Conservation (phyloP, 345 rosid genomes). For the Microcos paniculata region DNA sequence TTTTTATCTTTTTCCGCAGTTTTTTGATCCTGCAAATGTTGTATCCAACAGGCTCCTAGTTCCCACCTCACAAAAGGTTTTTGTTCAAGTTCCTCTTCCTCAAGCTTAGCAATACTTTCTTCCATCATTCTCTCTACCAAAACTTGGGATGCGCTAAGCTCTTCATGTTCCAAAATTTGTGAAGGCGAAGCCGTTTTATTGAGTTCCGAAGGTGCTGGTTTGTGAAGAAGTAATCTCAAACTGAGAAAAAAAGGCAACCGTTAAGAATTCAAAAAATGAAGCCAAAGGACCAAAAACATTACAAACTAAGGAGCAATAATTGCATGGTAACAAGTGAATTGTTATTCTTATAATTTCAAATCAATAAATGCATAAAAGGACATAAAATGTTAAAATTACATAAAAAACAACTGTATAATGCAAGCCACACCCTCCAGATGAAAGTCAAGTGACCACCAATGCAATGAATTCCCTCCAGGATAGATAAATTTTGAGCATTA, state of each 20-base stretch:
- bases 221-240: conserved; percentile 83
- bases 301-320: conserved; percentile 1
- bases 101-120: conserved; percentile 82
- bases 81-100: conserved; percentile 50
- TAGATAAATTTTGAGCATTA: neutral
- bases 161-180: conserved; percentile 52
- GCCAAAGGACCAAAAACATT: neutral
- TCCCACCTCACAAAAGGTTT: conserved; percentile 90
- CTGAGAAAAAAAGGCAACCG: conserved; percentile 43
- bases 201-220: conserved; percentile 46
- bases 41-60: conserved; percentile 99
- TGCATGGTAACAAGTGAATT: neutral
- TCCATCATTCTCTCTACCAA: conserved; percentile 73
- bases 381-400: neutral
- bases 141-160: conserved; percentile 53
- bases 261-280: conserved; percentile 10
- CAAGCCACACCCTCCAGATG: neutral
- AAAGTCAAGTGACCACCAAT: neutral
- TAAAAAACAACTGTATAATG: neutral
- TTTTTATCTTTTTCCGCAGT: conserved; percentile 86
- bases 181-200: conserved; percentile 41
- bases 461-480: neutral
- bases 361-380: neutral
- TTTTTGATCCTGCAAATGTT: conserved; percentile 91
- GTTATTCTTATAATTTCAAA: conserved; percentile 1